These are phyloP conservation scores for Fusarium sp. DNA, from an alignment of 2,329 filamentous ascomycete species.

Conservation along the genomic window DNA sequence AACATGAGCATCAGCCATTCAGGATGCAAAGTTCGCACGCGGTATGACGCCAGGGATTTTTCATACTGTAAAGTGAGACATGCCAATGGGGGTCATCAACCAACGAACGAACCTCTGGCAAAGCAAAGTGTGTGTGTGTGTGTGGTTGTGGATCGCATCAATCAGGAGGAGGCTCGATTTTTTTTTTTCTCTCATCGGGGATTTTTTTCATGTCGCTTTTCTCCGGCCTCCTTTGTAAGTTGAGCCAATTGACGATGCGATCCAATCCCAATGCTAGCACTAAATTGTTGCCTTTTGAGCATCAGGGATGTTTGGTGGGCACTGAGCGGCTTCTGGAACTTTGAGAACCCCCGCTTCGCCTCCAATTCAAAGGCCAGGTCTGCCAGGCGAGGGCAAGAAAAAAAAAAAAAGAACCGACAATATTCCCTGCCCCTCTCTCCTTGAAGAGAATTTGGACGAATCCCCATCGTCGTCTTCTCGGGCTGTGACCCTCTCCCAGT, in stretches of 20 bases:
- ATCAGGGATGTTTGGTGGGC: constrained; percentile 20
- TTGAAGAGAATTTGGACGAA: constrained; percentile 1
- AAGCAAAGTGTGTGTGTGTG: constrained; percentile 16
- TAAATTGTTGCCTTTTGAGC: background rate
- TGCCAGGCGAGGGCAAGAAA: constrained; percentile 6
- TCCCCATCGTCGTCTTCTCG: constrained; percentile 15
- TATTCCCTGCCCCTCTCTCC: constrained; percentile 28
- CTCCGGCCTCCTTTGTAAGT: background rate
- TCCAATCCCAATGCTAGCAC: constrained; percentile 4
- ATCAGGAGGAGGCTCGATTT: constrained; percentile 28
- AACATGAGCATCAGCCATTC: background rate
- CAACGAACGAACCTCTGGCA: background rate
- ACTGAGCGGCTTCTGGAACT: constrained; percentile 37
- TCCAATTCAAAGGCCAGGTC: background rate
- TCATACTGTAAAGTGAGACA: constrained; percentile 24
- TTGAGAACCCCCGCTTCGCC: constrained; percentile 28
- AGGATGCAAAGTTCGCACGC: background rate
- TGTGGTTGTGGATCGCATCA: constrained; percentile 18
- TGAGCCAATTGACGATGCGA: constrained; percentile 4
- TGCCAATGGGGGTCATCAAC: constrained; percentile 9
- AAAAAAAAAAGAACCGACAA: constrained; percentile 29
- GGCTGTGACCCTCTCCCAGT: constrained; percentile 7
- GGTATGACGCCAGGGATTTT: constrained; percentile 1
- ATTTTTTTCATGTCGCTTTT: background rate
- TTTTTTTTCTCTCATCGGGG: constrained; percentile 9